These are phyloP conservation scores for Sungouiozyma intestinalis DNA, from an alignment of 805 yeast genomes.

Conservation along the genomic window DNA sequence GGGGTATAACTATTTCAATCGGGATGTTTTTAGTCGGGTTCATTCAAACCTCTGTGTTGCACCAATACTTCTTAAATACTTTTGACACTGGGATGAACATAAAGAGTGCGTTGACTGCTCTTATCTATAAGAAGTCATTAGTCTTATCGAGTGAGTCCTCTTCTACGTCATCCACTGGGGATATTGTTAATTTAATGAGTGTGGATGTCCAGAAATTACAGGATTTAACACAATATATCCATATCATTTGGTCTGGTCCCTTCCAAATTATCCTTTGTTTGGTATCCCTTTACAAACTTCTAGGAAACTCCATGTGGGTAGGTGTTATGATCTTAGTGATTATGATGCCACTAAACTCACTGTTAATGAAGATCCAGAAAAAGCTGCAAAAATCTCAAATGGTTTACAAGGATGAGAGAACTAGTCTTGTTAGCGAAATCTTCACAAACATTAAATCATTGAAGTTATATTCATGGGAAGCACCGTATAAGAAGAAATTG, in stretches of 20 bases:
- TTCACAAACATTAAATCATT: constrained; percentile 85
- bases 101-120: constrained; percentile 56
- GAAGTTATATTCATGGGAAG: constrained; percentile 94
- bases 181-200: constrained; percentile 87
- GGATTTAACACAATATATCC: constrained; percentile 68
- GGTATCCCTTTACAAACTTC: constrained; percentile 53
- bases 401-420: constrained; percentile 85
- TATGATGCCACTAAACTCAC: constrained; percentile 71
- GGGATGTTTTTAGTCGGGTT: constrained; percentile 69
- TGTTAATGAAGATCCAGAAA: constrained; percentile 58
- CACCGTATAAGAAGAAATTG: constrained; percentile 65
- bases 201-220: constrained; percentile 87
- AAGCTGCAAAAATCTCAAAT: constrained; percentile 73
- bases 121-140: constrained; percentile 58
- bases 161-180: constrained; percentile 72
- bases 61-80: constrained; percentile 68
- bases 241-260: constrained; percentile 87
- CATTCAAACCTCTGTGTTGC: constrained; percentile 66
- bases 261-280: constrained; percentile 75
- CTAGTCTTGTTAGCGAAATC: constrained; percentile 79
- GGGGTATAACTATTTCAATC: constrained; percentile 64
- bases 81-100: constrained; percentile 71
- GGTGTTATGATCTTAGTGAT: constrained; percentile 73
- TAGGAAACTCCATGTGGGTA: constrained; percentile 93
- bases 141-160: constrained; percentile 63